phyloP scores from a whole-genome alignment of 495 filamentous ascomycete species.

The Penicillium simplicissimum region DNA sequence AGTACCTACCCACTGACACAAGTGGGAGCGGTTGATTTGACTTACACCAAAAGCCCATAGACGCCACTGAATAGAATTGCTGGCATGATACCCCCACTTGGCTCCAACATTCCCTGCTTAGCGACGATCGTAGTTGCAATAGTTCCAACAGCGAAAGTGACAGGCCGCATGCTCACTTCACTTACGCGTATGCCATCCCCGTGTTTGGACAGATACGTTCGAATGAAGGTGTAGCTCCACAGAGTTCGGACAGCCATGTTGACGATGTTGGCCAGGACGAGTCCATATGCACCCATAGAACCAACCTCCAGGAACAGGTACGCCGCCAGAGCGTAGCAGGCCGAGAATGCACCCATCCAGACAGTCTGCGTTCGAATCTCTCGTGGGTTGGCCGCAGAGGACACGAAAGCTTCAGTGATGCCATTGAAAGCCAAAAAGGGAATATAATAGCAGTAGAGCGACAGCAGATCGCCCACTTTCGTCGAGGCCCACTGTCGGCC shows the following conservation, averaged over 20 bases:
- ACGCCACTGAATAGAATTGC: conserved; percentile 51
- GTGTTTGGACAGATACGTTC: conserved; percentile 53
- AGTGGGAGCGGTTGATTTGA: conserved; percentile 20
- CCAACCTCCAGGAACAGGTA: conserved; percentile 67
- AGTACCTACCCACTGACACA: background rate
- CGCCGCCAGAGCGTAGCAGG: conserved; percentile 68
- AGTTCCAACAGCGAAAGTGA: conserved; percentile 36
- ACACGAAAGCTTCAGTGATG: conserved; percentile 87
- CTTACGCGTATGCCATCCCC: conserved; percentile 31
- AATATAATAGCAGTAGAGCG: conserved; percentile 86
- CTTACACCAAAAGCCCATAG: conserved; percentile 63
- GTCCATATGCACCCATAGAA: conserved; percentile 68
- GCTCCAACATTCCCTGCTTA: conserved; percentile 18
- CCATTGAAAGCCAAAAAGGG: conserved; percentile 91
- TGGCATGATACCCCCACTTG: conserved; percentile 46
- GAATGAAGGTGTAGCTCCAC: conserved; percentile 77
- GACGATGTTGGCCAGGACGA: conserved; percentile 81
- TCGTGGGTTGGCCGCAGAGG: conserved; percentile 69
- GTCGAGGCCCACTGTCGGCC: conserved; percentile 69
- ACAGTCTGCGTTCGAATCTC: conserved; percentile 73
- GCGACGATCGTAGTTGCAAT: conserved; percentile 35
- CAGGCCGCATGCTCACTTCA: conserved; percentile 30
- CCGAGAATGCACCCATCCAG: conserved; percentile 80
- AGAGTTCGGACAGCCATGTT: conserved; percentile 82
- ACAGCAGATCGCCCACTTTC: conserved; percentile 67